phyloP scores from a whole-genome alignment of 306 rosid species.

The Lathyrus sativus region DNA sequence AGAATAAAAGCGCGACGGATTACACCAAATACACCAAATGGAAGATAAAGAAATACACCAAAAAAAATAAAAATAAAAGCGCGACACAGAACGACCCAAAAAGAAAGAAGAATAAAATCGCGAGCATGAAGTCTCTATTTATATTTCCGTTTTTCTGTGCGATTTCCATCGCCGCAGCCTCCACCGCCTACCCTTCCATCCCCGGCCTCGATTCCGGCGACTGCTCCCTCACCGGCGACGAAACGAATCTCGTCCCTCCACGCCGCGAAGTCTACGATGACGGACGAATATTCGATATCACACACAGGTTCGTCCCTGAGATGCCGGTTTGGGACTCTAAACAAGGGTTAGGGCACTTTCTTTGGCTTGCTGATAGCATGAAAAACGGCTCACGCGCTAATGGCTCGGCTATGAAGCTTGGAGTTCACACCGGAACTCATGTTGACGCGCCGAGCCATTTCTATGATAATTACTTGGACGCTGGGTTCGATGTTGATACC shows the following conservation, averaged over 20 bases:
- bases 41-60: too few species aligned
- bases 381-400: constrained; percentile 83
- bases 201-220: constrained; percentile 49
- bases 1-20: too few species aligned
- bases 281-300: constrained; percentile 70
- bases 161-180: constrained; percentile 36
- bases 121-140: constrained; percentile 27
- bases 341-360: constrained; percentile 70
- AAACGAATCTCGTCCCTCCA: constrained; percentile 47
- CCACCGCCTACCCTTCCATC: constrained; percentile 57
- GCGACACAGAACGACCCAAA: background rate
- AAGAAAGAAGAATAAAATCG: background rate
- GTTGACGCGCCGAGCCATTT: constrained; percentile 85
- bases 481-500: constrained; percentile 80
- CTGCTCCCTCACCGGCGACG: constrained; percentile 30
- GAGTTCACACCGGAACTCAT: constrained; percentile 82
- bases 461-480: constrained; percentile 74
- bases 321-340: constrained; percentile 63
- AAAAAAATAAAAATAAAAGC: too few species aligned
- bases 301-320: constrained; percentile 53
- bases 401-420: constrained; percentile 59
- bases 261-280: constrained; percentile 80
- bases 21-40: too few species aligned
- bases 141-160: constrained; percentile 37
- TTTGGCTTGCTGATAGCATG: constrained; percentile 71